Conservation (phyloP, 1,284 basidiomycete species). For the Pseudozyma tsukubaensis region DNA sequence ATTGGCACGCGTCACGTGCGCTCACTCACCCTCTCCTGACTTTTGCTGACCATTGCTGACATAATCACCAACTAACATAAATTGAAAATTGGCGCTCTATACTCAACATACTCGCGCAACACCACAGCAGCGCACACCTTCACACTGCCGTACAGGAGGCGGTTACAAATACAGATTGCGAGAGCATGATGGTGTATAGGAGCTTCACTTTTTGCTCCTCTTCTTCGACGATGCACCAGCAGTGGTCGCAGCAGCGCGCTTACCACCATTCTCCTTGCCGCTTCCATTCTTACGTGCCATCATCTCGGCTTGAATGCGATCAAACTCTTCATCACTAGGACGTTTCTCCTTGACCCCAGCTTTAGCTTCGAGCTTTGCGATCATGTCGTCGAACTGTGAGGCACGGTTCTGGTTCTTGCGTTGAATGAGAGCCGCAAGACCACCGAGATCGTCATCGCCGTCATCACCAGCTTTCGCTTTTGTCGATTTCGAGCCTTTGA, state of each 20-base stretch:
- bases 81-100: not conserved
- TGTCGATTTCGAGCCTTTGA: constrained; percentile 19
- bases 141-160: not conserved
- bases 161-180: constrained; percentile 24
- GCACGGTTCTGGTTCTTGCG: constrained; percentile 50
- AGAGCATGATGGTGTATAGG: not conserved
- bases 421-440: constrained; percentile 52
- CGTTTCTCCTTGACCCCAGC: constrained; percentile 46
- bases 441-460: constrained; percentile 50
- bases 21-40: not conserved
- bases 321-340: constrained; percentile 54
- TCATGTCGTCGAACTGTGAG: constrained; percentile 58
- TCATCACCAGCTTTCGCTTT: constrained; percentile 26
- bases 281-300: constrained; percentile 36
- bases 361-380: constrained; percentile 56
- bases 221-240: constrained; percentile 27
- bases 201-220: constrained; percentile 37
- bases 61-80: constrained; percentile 4
- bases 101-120: not conserved
- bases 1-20: constrained; percentile 33
- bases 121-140: not conserved
- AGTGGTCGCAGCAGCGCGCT: constrained; percentile 29
- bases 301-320: constrained; percentile 50
- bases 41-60: constrained; percentile 11
- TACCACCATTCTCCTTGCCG: constrained; percentile 32